Percentiles rank a stretch among this genome's conserved stretches.
Evolutionary conservation across 2,329 filamentous ascomycete genomes (phyloP).

Genomic region (Colletotrichum chrysophilum): DNA sequence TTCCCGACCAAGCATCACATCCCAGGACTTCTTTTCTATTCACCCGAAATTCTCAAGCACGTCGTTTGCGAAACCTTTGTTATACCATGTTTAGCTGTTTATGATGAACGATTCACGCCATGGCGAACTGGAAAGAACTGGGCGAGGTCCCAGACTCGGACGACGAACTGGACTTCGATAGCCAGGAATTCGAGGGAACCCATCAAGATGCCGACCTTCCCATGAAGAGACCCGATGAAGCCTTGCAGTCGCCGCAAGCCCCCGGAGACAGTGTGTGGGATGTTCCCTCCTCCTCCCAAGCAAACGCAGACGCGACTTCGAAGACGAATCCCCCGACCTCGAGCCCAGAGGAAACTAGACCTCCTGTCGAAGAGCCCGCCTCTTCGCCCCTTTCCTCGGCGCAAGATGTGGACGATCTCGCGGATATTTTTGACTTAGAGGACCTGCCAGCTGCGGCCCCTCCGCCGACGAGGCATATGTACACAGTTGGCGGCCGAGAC

Average conservation of each 20-base stretch:
- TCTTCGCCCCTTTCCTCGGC: slow-evolving; percentile 41
- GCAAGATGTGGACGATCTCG: slow-evolving; percentile 31
- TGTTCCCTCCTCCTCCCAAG: slow-evolving; percentile 34
- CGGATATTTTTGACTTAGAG: slow-evolving; percentile 18
- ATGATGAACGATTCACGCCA: slow-evolving; percentile 30
- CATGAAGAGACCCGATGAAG: not conserved
- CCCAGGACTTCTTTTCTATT: not conserved
- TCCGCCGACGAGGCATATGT: not conserved
- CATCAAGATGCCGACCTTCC: not conserved
- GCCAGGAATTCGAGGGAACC: slow-evolving; percentile 25
- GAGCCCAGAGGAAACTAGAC: not conserved
- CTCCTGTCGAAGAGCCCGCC: slow-evolving; percentile 11
- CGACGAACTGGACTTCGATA: slow-evolving; percentile 50
- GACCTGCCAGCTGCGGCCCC: not conserved
- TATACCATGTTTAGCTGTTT: not conserved
- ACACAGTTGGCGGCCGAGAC: not conserved
- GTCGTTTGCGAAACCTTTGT: not conserved
- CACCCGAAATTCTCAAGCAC: not conserved
- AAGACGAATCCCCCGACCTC: not conserved
- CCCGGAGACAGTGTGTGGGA: slow-evolving; percentile 38
- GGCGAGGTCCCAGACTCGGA: slow-evolving; percentile 58
- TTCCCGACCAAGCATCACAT: not conserved
- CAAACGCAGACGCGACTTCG: not conserved
- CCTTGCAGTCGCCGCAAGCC: slow-evolving; percentile 8
- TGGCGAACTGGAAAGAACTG: slow-evolving; percentile 55